Base-by-base conservation (phyloP, 2,329 filamentous ascomycete species). In the Aureobasidium pullulans region DNA sequence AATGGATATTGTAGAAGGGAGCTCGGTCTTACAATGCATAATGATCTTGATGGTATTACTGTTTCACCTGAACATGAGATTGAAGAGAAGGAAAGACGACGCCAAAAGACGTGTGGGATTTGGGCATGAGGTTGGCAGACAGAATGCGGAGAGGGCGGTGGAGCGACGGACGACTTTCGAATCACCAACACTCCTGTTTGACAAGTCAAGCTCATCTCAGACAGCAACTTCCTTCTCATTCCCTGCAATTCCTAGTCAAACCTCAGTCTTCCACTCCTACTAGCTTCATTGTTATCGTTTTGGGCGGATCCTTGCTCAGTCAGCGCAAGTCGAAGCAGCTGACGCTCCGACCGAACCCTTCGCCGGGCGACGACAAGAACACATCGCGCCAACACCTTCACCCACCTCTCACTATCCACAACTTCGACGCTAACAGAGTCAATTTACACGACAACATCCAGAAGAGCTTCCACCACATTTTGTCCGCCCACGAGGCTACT, bases 301-400 rank as follows among this genome's bases (percentile, higher is more conserved):
- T 16, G 37, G 37, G 32, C 19, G 31, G 6, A 34, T 10, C 2
- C 19, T 31, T 16, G 48, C n/a, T 31, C 23, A 29, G 23, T 40
- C 36, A 52, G 37, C 39, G 32, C 48, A 54, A 32, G 23, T 13
- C 50, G 39, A 42, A 54, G 50, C 50, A 54, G 32, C 39, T 54
- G 50, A 54, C 48, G 34, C 36, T 40, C 15, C 37, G 34, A 29
- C 32, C 48, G 39, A 54, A 23, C 28, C 28, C 29, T 13, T 37
- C 34, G 37, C 37, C 50, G 28, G 29, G 15, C 50, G 50, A 37
- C 50, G 50, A 54, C 50, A 43, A 52, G 49, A 23, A 52, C 49
- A 40, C 49, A 39, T 52, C 36, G 31, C 50, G 19, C 36, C 49
- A 39, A 54, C 50, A 52, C 34, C 36, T 36, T 15, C 34, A 13